These are phyloP conservation scores for Astrothelium macrocarpum DNA, from an alignment of 495 filamentous ascomycete genomes.

Conservation along the genomic window DNA sequence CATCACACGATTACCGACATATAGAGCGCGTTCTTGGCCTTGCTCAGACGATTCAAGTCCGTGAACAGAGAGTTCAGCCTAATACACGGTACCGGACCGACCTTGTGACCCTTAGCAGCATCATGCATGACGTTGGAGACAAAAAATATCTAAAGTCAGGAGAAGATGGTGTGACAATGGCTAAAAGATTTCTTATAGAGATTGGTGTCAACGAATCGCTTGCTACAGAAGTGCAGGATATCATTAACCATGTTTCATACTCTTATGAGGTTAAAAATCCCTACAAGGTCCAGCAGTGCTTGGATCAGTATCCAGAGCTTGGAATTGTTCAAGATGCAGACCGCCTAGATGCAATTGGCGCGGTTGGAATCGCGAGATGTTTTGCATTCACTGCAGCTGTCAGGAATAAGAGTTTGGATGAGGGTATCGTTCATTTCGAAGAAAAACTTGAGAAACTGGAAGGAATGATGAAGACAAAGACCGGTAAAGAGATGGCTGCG, in stretches of 20 bases:
- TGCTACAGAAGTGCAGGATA: conserved; percentile 52
- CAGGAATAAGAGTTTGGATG: conserved; percentile 48
- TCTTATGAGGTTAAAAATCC: conserved; percentile 49
- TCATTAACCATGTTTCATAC: conserved; percentile 69
- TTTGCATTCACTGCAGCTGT: conserved; percentile 66
- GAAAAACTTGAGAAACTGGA: conserved; percentile 65
- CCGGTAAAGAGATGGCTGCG: conserved; percentile 55
- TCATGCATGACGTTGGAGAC: conserved; percentile 81
- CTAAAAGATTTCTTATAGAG: conserved; percentile 45
- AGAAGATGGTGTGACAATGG: conserved; percentile 39
- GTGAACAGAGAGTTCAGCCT: conserved; percentile 32
- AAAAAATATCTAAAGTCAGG: conserved; percentile 56
- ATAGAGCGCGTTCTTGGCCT: conserved; percentile 67
- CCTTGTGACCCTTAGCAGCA: conserved; percentile 57
- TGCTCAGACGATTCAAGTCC: conserved; percentile 45
- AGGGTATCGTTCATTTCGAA: conserved; percentile 43
- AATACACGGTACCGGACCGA: conserved; percentile 38
- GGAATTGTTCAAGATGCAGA: conserved; percentile 84
- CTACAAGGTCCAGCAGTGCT: background rate
- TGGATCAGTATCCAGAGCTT: conserved; percentile 52
- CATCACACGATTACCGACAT: conserved; percentile 75
- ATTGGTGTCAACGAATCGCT: conserved; percentile 43
- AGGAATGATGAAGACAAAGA: conserved; percentile 60
- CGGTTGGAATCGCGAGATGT: conserved; percentile 64
- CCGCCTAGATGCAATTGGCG: conserved; percentile 76